Percentiles rank a stretch among this genome's conserved stretches.
Evolutionary conservation across 768 basidiomycete species (phyloP).

Genomic region (Hysterangium stoloniferum): DNA sequence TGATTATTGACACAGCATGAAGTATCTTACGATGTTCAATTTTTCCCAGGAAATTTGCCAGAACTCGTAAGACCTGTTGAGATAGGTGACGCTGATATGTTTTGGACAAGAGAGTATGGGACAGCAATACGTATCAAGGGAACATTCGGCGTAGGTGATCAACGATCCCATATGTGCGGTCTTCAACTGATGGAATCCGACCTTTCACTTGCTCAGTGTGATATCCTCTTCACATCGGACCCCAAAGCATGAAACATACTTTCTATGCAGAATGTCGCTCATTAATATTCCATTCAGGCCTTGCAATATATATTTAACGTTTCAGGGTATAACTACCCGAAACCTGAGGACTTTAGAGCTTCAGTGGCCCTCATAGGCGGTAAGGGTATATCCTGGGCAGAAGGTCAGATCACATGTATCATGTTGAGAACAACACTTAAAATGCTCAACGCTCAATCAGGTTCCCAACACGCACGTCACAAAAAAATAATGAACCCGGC

Average conservation of each 20-base stretch:
- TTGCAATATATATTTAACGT: constrained; percentile 23
- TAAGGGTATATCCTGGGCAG: background rate
- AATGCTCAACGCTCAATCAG: constrained; percentile 18
- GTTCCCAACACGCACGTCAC: constrained; percentile 21
- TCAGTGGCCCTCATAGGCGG: background rate
- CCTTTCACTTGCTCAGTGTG: constrained; percentile 16
- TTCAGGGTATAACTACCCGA: constrained; percentile 22
- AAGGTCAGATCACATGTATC: constrained; percentile 1
- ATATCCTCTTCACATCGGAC: constrained; percentile 23
- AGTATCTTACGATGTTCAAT: background rate
- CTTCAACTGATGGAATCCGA: background rate
- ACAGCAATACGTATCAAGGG: background rate
- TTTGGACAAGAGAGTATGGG: constrained; percentile 4
- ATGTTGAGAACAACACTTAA: constrained; percentile 2
- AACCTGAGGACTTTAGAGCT: constrained; percentile 4
- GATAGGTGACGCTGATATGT: background rate
- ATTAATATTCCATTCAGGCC: constrained; percentile 6
- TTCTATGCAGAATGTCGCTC: background rate
- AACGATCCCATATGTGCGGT: no score
- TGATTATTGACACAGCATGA: background rate
- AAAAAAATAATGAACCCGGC: constrained; percentile 24
- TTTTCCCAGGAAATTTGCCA: constrained; percentile 5
- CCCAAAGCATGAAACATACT: constrained; percentile 13
- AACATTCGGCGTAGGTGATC: background rate
- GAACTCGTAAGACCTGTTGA: constrained; percentile 1